Base-by-base conservation (phyloP, 2,329 filamentous ascomycete genomes). In the Chaetomiaceae sp. region DNA sequence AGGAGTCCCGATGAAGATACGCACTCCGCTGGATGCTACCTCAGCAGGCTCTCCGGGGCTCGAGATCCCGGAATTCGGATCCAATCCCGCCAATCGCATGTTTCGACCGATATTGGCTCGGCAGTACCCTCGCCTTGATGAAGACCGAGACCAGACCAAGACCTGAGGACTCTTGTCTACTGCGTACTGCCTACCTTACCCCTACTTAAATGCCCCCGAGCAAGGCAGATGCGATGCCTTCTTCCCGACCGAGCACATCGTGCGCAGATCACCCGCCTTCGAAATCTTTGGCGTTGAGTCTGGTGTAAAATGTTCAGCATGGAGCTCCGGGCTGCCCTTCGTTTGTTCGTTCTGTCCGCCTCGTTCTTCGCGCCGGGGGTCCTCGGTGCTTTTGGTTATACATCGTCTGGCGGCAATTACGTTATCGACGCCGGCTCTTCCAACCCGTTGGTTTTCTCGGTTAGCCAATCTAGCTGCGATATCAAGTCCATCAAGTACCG, bases 401-500 rank as follows among this genome's bases (percentile, higher is more conserved):
- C 71, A 7, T 66, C 67, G 8, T 70, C 70, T 3, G 68, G 67
- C 33, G 64, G 61, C 53, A 72, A 69, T 57, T 76, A 73, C 54
- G 64, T 76, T 46, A 67, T 79, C 51, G 74, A 79, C 62, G 71
- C 76, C 45, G 75, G 72, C 36, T 75, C 72, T 10, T 53, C 69
- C 29, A 78, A 80, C 56, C 53, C 76, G 3, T 67, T 82, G 48
- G 66, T 75, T 33, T 76, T 81, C 58, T 75, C 74, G 3, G 73
- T 82, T 45, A 75, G 69, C 58, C 70, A 74, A 42, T 71, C 70
- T 14, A 84, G 70, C 64, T 85, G 82, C 59, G 83, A 85, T 59
- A 81, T 86, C 65, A 84, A 75, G 13, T 85, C 81, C 0, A 79
- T 86, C 65, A 75, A 76, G 49, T 85, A 76, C 63, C 76, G 78